phyloP scores from a whole-genome alignment of 495 filamentous ascomycete genomes.

The Podospora conica region DNA sequence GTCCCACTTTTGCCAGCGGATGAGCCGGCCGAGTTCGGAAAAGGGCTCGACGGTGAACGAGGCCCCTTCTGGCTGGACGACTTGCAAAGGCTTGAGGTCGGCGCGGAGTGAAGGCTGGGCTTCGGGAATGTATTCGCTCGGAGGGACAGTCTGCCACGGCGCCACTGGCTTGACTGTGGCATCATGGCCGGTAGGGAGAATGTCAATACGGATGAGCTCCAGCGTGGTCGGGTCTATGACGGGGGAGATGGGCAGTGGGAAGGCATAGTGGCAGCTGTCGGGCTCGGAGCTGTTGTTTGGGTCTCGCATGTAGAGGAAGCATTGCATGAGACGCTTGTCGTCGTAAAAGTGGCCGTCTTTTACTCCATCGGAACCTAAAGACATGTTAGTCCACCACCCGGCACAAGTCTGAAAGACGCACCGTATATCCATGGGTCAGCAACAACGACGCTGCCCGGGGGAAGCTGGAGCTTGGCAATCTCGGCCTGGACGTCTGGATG shows the following conservation, averaged over 20 bases:
- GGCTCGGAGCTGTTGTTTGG: conserved; percentile 35
- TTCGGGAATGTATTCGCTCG: conserved; percentile 66
- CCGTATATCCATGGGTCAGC: conserved; percentile 67
- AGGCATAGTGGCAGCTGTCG: conserved; percentile 70
- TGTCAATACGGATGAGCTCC: conserved; percentile 54
- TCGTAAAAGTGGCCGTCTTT: conserved; percentile 19
- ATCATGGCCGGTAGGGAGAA: conserved; percentile 46
- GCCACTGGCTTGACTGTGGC: neutral
- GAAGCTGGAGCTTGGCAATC: conserved; percentile 54
- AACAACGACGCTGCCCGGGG: conserved; percentile 52
- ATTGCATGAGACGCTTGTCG: conserved; percentile 50
- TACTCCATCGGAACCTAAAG: conserved; percentile 48
- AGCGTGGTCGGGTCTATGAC: conserved; percentile 55
- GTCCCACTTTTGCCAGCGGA: conserved; percentile 68
- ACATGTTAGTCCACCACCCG: conserved; percentile 25
- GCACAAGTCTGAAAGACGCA: neutral
- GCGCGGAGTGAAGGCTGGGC: conserved; percentile 48
- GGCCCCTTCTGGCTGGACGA: conserved; percentile 70
- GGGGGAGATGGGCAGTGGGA: conserved; percentile 67
- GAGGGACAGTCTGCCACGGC: conserved; percentile 30
- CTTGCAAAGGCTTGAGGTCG: conserved; percentile 69
- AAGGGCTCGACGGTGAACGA: conserved; percentile 55
- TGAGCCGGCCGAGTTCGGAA: conserved; percentile 30
- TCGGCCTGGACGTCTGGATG: conserved; percentile 52
- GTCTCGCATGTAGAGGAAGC: conserved; percentile 58